Conservation (phyloP, 2,329 filamentous ascomycete genomes). For the Alternaria sp. region DNA sequence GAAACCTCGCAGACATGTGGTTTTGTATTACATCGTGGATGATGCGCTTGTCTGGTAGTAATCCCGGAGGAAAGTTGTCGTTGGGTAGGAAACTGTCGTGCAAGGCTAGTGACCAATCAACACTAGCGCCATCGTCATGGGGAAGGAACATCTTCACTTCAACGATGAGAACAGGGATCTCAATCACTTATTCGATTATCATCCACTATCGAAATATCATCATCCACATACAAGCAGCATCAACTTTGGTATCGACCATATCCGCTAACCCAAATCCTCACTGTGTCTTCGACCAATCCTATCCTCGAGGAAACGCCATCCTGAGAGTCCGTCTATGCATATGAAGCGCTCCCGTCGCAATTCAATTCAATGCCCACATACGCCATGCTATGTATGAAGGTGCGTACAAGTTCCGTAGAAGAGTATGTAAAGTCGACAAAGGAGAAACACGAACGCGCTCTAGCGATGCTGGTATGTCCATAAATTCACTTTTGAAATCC, state of each 20-base stretch:
- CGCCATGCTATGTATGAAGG: conserved; percentile 28
- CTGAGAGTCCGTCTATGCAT: conserved; percentile 18
- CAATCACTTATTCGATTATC: neutral
- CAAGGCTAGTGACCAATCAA: neutral
- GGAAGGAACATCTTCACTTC: neutral
- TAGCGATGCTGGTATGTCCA: conserved; percentile 26
- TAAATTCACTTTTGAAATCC: conserved; percentile 29
- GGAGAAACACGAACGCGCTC: conserved; percentile 18
- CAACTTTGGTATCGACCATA: conserved; percentile 16
- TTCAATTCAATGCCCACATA: conserved; percentile 21
- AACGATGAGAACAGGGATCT: neutral
- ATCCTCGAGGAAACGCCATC: conserved; percentile 14
- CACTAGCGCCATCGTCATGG: neutral
- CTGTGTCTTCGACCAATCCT: conserved; percentile 6
- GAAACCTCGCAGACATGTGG: neutral
- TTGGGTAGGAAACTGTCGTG: neutral
- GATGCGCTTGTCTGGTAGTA: neutral
- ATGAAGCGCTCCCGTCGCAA: conserved; percentile 15
- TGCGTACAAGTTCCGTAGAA: conserved; percentile 20
- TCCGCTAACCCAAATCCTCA: conserved; percentile 7
- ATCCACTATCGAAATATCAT: conserved; percentile 7
- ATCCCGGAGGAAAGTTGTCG: neutral
- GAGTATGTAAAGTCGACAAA: conserved; percentile 15
- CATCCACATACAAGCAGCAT: conserved; percentile 8
- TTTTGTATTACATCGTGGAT: neutral